A percentile compares a stretch with the other conserved stretches of the same genome.
Conservation (phyloP, 441 rosid species). For the Geranium incanum region DNA sequence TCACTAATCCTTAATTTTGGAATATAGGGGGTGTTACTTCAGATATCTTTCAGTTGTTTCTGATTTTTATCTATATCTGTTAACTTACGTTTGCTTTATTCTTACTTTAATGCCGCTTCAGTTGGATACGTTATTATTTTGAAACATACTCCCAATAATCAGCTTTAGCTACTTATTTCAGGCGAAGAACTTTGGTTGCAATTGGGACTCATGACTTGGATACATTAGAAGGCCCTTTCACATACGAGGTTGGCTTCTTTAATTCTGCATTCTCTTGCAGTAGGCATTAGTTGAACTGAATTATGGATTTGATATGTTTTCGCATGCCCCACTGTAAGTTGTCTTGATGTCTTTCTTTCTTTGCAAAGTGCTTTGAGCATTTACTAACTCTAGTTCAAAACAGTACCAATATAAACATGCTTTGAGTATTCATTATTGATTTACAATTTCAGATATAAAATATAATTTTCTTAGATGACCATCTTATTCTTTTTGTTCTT, state of each 20-base stretch:
- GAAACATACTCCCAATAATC: conserved; percentile 3
- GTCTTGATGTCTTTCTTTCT: background rate
- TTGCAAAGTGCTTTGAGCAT: background rate
- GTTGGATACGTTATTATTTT: conserved; percentile 3
- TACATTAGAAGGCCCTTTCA: conserved; percentile 74
- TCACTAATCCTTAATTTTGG: background rate
- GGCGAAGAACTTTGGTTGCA: conserved; percentile 85
- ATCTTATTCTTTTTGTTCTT: conserved; percentile 14
- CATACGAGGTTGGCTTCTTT: conserved; percentile 65
- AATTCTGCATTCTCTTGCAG: background rate
- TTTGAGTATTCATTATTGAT: background rate
- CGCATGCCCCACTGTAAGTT: too few relatives aligned
- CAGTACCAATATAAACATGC: background rate
- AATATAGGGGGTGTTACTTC: background rate
- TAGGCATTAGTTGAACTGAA: background rate
- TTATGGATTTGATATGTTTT: background rate
- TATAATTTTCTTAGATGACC: background rate
- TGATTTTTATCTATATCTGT: background rate
- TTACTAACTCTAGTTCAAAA: background rate
- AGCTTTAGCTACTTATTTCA: conserved; percentile 23
- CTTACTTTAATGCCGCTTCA: background rate
- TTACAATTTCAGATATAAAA: background rate
- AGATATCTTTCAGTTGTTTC: background rate
- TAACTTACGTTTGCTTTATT: background rate
- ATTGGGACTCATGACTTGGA: conserved; percentile 98